Percentiles rank a stretch among this genome's conserved stretches.
Evolutionary conservation across 2,329 filamentous ascomycete genomes (phyloP).

Genomic region (Fusarium equiseti): DNA sequence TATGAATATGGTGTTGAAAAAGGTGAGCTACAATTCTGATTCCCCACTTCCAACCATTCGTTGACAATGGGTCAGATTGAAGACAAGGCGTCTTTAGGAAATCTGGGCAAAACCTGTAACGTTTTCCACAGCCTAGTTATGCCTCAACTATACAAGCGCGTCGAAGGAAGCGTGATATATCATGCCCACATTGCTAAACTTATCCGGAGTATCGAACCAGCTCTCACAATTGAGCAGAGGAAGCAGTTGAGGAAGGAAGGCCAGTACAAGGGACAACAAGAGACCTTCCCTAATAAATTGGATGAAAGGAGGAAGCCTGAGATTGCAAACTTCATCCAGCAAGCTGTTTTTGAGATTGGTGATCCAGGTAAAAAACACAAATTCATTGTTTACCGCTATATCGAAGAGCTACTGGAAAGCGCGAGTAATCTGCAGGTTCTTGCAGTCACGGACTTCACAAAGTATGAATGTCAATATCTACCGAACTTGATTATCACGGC

Average conservation of each 20-base stretch:
- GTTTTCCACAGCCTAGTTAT: conserved; percentile 24
- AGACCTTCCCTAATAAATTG: conserved; percentile 8
- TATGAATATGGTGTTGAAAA: conserved; percentile 20
- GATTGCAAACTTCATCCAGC: conserved; percentile 14
- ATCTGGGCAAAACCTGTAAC: conserved; percentile 35
- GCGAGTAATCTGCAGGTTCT: conserved; percentile 34
- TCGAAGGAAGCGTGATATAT: conserved; percentile 8
- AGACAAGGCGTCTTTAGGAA: conserved; percentile 9
- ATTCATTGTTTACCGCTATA: conserved; percentile 29
- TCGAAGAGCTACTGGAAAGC: conserved; percentile 34
- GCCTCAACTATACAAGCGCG: conserved; percentile 29
- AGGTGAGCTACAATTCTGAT: background rate
- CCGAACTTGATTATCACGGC: rapidly evolving
- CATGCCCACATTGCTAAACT: conserved; percentile 37
- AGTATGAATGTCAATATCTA: background rate
- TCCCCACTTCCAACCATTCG: rapidly evolving
- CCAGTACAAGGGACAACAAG: conserved; percentile 35
- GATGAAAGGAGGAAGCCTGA: conserved; percentile 13
- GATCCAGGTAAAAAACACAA: conserved; percentile 26
- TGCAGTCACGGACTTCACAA: conserved; percentile 12
- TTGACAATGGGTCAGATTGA: background rate
- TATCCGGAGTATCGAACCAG: conserved; percentile 35
- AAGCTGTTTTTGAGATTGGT: conserved; percentile 14
- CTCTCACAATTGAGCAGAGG: conserved; percentile 31
- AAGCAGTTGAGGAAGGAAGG: conserved; percentile 34